These are phyloP conservation scores for Taphrina populina DNA, from an alignment of 1,139 yeast genomes.

Conservation along the genomic window DNA sequence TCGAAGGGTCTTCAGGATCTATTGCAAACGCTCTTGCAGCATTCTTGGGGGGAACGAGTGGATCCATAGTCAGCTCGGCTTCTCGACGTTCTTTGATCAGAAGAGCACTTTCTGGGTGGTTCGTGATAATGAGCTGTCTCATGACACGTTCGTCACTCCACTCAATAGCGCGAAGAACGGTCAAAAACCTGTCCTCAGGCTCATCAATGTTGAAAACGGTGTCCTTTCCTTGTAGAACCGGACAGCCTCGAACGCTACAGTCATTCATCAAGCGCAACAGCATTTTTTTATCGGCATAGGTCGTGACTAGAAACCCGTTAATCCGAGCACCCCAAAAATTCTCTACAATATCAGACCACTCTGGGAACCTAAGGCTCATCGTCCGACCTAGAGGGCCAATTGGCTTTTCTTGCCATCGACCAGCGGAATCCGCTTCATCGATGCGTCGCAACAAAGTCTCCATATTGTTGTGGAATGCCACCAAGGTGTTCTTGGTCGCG, in stretches of 20 bases:
- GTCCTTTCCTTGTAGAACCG: constrained; percentile 45
- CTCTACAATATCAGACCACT: constrained; percentile 67
- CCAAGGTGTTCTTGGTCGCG: constrained; percentile 41
- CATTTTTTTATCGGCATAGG: constrained; percentile 58
- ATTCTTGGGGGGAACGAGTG: constrained; percentile 44
- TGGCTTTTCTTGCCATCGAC: constrained; percentile 53
- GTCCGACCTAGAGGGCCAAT: constrained; percentile 81
- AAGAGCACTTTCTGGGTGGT: constrained; percentile 59
- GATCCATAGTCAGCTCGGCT: constrained; percentile 53
- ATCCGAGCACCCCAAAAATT: constrained; percentile 52
- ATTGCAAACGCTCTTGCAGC: constrained; percentile 54
- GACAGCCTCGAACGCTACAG: constrained; percentile 38
- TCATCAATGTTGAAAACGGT: constrained; percentile 46
- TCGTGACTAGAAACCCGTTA: constrained; percentile 66
- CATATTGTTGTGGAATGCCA: constrained; percentile 55
- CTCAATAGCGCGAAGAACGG: constrained; percentile 60
- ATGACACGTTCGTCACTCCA: constrained; percentile 36
- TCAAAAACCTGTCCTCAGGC: constrained; percentile 48
- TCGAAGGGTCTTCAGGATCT: constrained; percentile 45
- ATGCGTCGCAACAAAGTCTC: constrained; percentile 51
- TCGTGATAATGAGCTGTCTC: constrained; percentile 59
- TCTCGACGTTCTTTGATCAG: constrained; percentile 54
- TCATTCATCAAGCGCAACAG: constrained; percentile 51
- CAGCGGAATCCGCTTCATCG: constrained; percentile 38
- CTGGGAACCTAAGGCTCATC: constrained; percentile 58